These are phyloP conservation scores for Thelonectria blattea DNA, from an alignment of 2,329 filamentous ascomycete genomes.

Conservation along the genomic window DNA sequence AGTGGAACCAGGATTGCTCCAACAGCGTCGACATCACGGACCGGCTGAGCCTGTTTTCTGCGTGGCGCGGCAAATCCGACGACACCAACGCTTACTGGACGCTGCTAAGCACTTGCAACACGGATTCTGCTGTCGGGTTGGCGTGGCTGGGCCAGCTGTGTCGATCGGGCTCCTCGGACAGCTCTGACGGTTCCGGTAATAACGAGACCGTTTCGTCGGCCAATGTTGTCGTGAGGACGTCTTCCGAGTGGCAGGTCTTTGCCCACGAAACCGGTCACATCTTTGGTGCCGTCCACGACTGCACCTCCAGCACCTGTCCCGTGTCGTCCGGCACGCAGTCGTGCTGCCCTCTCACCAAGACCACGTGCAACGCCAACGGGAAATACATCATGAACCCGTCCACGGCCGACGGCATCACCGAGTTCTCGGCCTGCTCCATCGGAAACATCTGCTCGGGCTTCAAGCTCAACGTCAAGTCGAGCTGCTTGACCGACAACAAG, in stretches of 20 bases:
- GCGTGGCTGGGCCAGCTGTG: conserved; percentile 94
- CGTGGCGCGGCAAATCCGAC: conserved; percentile 78
- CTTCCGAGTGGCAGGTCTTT: conserved; percentile 92
- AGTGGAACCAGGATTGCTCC: conserved; percentile 84
- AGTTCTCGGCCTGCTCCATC: conserved; percentile 87
- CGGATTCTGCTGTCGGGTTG: conserved; percentile 83
- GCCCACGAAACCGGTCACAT: conserved; percentile 95
- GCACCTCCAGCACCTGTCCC: conserved; percentile 73
- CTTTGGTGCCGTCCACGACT: conserved; percentile 96
- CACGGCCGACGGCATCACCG: conserved; percentile 72
- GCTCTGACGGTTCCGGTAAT: conserved; percentile 53
- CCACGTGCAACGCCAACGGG: conserved; percentile 75
- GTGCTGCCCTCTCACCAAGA: conserved; percentile 79
- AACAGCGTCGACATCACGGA: conserved; percentile 69
- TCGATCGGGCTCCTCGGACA: conserved; percentile 60
- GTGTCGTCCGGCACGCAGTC: conserved; percentile 57
- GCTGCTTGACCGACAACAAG: conserved; percentile 84
- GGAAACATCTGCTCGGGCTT: conserved; percentile 94
- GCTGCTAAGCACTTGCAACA: conserved; percentile 80
- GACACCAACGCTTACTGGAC: conserved; percentile 96
- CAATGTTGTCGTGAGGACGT: conserved; percentile 86
- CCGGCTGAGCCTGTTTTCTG: conserved; percentile 85
- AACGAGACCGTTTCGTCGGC: conserved; percentile 81
- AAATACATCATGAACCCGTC: conserved; percentile 96
- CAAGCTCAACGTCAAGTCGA: conserved; percentile 74